phyloP scores from a whole-genome alignment of 495 filamentous ascomycete genomes.

The Penicillium canariense region DNA sequence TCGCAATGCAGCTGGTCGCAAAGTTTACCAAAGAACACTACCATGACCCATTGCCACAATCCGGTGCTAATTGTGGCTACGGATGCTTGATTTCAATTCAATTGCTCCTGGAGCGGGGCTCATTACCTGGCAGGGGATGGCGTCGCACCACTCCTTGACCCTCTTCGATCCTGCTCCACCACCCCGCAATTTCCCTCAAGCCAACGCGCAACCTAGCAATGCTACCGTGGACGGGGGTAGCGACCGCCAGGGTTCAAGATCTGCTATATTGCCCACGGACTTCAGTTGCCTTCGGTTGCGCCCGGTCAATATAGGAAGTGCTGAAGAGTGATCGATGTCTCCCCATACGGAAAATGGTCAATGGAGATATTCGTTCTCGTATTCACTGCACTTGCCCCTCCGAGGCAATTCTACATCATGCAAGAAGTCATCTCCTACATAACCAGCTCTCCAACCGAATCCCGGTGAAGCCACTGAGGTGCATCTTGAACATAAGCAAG shows the following conservation, averaged over 20 bases:
- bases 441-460: neutral
- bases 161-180: neutral
- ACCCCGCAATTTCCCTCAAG: constrained; percentile 10
- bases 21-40: too few species aligned
- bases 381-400: neutral
- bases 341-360: neutral
- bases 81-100: too few species aligned
- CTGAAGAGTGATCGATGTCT: neutral
- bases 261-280: neutral
- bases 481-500: too few species aligned
- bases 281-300: neutral
- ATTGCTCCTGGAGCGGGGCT: neutral
- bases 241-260: neutral
- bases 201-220: constrained; percentile 12
- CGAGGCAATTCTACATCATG: neutral
- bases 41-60: too few species aligned
- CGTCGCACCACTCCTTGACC: neutral
- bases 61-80: too few species aligned
- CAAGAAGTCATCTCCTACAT: too few species aligned
- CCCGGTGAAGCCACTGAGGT: too few species aligned
- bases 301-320: too few species aligned
- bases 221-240: neutral
- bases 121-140: neutral
- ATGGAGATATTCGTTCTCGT: constrained; percentile 1
- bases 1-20: too few species aligned